Conservation (phyloP, 768 basidiomycete species). For the Auriscalpium orientale region DNA sequence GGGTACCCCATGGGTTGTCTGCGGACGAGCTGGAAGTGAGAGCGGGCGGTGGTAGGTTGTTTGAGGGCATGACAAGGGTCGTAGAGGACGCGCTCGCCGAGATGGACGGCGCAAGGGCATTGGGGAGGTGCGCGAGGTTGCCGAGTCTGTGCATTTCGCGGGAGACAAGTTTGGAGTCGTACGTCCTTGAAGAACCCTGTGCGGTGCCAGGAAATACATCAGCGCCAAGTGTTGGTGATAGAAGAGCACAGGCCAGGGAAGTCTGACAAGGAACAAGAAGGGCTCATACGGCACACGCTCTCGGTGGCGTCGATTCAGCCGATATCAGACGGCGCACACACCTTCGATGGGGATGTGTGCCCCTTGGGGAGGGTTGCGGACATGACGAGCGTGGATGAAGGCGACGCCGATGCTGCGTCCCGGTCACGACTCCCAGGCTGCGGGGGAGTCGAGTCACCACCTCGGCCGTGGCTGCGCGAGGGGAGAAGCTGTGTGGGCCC, state of each 20-base stretch:
- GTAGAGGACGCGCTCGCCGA: conserved; percentile 43
- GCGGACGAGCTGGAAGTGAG: conserved; percentile 28
- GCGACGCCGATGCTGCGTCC: conserved; percentile 18
- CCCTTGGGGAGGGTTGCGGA: conserved; percentile 15
- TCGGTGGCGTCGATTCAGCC: too few species aligned
- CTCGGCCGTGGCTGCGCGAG: conserved; percentile 14
- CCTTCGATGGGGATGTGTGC: conserved; percentile 26
- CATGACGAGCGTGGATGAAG: conserved; percentile 19
- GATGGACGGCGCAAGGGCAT: conserved; percentile 43
- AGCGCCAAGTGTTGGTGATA: not conserved
- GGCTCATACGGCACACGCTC: not conserved
- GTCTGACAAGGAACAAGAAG: not conserved
- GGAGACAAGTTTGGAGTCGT: conserved; percentile 73
- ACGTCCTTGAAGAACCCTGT: conserved; percentile 56
- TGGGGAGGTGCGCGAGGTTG: conserved; percentile 44
- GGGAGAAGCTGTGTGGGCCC: conserved; percentile 11
- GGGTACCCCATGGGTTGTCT: conserved; percentile 71
- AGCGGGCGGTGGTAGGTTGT: conserved; percentile 11
- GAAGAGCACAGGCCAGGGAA: not conserved
- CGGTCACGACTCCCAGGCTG: conserved; percentile 16
- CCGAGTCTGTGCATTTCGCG: conserved; percentile 84
- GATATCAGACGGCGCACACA: conserved; percentile 6
- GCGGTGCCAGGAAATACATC: not conserved
- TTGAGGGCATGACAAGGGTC: conserved; percentile 29
- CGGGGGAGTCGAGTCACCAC: conserved; percentile 13